These are phyloP conservation scores for Globomyces sp. DNA, from an alignment of 371 early-diverging fungal genomes.

Conservation along the genomic window DNA sequence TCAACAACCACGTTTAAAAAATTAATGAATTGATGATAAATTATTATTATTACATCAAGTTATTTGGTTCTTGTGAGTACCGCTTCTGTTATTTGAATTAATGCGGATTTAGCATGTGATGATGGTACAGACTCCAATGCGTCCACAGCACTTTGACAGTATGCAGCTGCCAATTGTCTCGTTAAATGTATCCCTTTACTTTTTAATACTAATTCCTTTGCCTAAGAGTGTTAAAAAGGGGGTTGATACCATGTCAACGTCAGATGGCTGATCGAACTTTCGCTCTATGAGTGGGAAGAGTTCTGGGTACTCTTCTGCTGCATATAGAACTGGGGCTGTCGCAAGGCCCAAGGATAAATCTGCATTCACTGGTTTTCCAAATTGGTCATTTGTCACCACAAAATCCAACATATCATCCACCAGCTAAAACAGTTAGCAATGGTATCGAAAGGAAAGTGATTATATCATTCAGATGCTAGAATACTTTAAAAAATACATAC, in stretches of 20 bases:
- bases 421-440: slow-evolving; percentile 47
- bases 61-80: slow-evolving; percentile 47
- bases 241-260: slow-evolving; percentile 39
- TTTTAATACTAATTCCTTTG: slow-evolving; percentile 35
- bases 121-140: slow-evolving; percentile 35
- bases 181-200: slow-evolving; percentile 40
- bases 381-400: slow-evolving; percentile 67
- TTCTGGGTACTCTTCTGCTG: slow-evolving; percentile 85
- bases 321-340: slow-evolving; percentile 92
- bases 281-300: slow-evolving; percentile 82
- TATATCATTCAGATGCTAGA: slow-evolving; percentile 3
- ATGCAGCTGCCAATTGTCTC: slow-evolving; percentile 38
- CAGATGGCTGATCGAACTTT: slow-evolving; percentile 60
- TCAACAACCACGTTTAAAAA: too few species aligned
- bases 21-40: too few species aligned
- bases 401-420: slow-evolving; percentile 94
- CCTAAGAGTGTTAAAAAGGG: slow-evolving; percentile 26
- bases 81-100: slow-evolving; percentile 44
- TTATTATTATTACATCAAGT: not conserved
- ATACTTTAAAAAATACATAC: slow-evolving; percentile 59
- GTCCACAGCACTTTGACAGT: slow-evolving; percentile 40
- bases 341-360: slow-evolving; percentile 84
- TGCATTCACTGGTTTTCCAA: slow-evolving; percentile 90
- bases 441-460: not conserved
- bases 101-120: slow-evolving; percentile 37